Conservation (phyloP, 441 rosid species). For the Gossypium laxum region DNA sequence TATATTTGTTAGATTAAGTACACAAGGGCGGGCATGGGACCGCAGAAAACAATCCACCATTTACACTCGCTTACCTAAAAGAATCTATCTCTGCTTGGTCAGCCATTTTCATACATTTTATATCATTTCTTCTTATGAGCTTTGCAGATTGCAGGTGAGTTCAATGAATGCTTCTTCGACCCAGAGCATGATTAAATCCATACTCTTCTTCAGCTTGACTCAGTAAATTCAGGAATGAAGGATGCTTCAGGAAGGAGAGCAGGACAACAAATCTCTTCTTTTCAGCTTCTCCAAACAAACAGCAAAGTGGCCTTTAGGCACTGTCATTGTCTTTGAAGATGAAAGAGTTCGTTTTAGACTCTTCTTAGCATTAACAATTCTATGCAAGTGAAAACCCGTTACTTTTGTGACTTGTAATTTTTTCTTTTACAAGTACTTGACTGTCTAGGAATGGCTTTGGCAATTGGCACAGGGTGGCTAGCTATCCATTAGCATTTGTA, state of each 20-base stretch:
- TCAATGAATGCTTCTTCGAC: slow-evolving; percentile 19
- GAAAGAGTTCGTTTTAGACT: too few species aligned
- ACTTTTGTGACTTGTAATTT: too few species aligned
- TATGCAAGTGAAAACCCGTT: too few species aligned
- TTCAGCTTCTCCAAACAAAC: too few species aligned
- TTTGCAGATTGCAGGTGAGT: slow-evolving; percentile 1
- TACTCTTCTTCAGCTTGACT: slow-evolving; percentile 25
- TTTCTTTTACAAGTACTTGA: too few species aligned
- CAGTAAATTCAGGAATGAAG: slow-evolving; percentile 8
- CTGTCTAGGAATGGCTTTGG: not conserved
- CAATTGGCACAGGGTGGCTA: too few species aligned
- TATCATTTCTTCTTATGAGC: not conserved
- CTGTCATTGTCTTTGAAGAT: too few species aligned
- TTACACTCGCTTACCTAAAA: not conserved
- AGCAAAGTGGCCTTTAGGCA: too few species aligned
- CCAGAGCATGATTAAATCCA: slow-evolving; percentile 26
- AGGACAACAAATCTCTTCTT: too few species aligned
- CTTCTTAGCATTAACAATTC: too few species aligned
- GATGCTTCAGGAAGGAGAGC: too few species aligned
- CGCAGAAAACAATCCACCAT: not conserved
- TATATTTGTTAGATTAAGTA: not conserved
- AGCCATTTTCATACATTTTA: not conserved
- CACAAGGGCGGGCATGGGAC: not conserved
- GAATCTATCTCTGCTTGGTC: not conserved
- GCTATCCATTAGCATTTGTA: too few species aligned